These are phyloP conservation scores for Euphorbia peplus DNA, from an alignment of 345 rosid genomes.

Conservation along the genomic window DNA sequence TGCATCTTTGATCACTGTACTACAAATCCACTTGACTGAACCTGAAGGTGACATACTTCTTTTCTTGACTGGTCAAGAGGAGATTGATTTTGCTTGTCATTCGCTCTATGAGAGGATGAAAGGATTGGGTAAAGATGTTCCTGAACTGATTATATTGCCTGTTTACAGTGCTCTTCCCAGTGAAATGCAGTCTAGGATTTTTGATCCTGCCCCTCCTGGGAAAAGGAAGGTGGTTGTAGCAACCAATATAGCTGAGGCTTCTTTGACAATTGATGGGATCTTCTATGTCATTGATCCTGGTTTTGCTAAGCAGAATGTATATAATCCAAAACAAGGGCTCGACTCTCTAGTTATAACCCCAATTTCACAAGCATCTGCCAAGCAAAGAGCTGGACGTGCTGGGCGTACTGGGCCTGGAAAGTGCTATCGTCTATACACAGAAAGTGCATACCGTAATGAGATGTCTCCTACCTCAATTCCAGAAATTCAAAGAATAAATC, in stretches of 20 bases:
- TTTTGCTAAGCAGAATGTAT: constrained; percentile 79
- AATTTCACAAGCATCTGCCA: constrained; percentile 85
- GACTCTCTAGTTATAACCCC: constrained; percentile 80
- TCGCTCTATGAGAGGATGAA: constrained; percentile 83
- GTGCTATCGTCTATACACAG: constrained; percentile 75
- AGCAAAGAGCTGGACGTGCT: constrained; percentile 85
- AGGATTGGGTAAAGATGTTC: constrained; percentile 66
- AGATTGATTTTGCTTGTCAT: constrained; percentile 81
- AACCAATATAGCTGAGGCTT: constrained; percentile 84
- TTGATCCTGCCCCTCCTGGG: constrained; percentile 82
- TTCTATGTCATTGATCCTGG: constrained; percentile 86
- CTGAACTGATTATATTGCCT: constrained; percentile 74
- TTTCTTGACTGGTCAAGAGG: constrained; percentile 86
- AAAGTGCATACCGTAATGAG: constrained; percentile 77
- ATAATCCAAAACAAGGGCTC: constrained; percentile 82
- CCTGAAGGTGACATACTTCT: constrained; percentile 86
- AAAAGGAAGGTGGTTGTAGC: constrained; percentile 88
- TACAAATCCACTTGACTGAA: constrained; percentile 82
- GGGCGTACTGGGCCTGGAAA: constrained; percentile 92
- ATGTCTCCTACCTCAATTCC: constrained; percentile 88
- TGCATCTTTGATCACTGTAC: constrained; percentile 70
- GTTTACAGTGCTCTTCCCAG: constrained; percentile 88
- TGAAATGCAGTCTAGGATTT: constrained; percentile 87
- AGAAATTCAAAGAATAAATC: constrained; percentile 90
- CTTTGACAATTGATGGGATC: constrained; percentile 77